These are phyloP conservation scores for Lumnitzera racemosa DNA, from an alignment of 345 rosid genomes.

Conservation along the genomic window DNA sequence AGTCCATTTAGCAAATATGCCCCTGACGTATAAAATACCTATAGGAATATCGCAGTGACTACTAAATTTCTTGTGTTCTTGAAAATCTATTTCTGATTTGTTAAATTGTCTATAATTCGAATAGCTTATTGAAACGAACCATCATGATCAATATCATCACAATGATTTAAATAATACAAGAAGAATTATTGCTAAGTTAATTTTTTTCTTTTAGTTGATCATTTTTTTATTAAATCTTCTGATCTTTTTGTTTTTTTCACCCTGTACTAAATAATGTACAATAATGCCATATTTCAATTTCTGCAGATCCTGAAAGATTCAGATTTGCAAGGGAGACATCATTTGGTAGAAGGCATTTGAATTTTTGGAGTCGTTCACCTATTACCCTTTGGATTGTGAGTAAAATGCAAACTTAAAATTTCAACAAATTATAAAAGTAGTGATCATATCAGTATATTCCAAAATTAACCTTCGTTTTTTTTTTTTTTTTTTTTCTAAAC, in stretches of 20 bases:
- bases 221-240: too few relatives aligned
- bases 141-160: too few relatives aligned
- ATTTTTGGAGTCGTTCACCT: slow-evolving; percentile 61
- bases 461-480: not conserved
- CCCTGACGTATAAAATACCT: too few relatives aligned
- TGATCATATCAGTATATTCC: not conserved
- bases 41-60: too few relatives aligned
- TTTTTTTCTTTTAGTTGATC: too few relatives aligned
- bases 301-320: slow-evolving; percentile 90
- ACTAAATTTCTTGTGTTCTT: too few relatives aligned
- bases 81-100: too few relatives aligned
- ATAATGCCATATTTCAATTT: not conserved
- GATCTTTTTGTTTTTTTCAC: not conserved
- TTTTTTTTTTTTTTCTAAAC: not conserved
- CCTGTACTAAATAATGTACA: not conserved
- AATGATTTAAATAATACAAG: too few relatives aligned
- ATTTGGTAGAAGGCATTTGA: slow-evolving; percentile 80
- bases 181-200: too few relatives aligned
- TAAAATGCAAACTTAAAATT: not conserved
- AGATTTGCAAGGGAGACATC: slow-evolving; percentile 92
- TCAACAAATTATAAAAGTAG: not conserved
- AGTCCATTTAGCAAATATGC: too few relatives aligned
- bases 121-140: too few relatives aligned
- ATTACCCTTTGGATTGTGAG: slow-evolving; percentile 80
- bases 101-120: too few relatives aligned